Evolutionary conservation across 2,329 filamentous ascomycete species (phyloP).

Genomic region (Exophiala bonariae): DNA sequence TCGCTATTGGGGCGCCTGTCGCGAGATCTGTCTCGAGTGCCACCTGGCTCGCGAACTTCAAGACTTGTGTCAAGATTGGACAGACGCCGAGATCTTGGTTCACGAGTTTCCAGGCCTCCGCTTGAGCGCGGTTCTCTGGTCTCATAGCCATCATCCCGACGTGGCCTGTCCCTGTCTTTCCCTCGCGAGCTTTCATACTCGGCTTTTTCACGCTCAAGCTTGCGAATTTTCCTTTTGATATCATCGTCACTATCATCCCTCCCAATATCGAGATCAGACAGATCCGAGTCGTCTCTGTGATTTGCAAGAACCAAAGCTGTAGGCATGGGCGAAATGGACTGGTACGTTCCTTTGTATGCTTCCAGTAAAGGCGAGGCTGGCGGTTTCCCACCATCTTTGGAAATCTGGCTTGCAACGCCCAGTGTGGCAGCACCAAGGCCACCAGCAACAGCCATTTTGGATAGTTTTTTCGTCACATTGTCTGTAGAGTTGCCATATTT

Average conservation of each 20-base stretch:
- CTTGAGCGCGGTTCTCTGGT: slow-evolving; percentile 10
- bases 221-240: slow-evolving; percentile 34
- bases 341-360: slow-evolving; percentile 90
- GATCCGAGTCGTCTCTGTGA: slow-evolving; percentile 55
- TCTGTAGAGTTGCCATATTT: slow-evolving; percentile 18
- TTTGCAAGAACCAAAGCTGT: slow-evolving; percentile 67
- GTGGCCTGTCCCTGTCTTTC: not conserved
- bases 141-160: not conserved
- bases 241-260: slow-evolving; percentile 34
- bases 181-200: slow-evolving; percentile 26
- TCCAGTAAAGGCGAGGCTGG: slow-evolving; percentile 85
- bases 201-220: slow-evolving; percentile 33
- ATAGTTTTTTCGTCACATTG: slow-evolving; percentile 25
- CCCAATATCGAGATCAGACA: slow-evolving; percentile 46
- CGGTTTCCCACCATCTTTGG: slow-evolving; percentile 46
- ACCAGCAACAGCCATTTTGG: slow-evolving; percentile 30
- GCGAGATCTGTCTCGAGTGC: slow-evolving; percentile 12
- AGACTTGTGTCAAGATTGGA: slow-evolving; percentile 18
- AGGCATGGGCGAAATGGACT: slow-evolving; percentile 92
- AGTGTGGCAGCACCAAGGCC: slow-evolving; percentile 41
- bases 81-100: slow-evolving; percentile 13
- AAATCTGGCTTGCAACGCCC: slow-evolving; percentile 33
- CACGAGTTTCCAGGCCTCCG: slow-evolving; percentile 7
- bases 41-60: slow-evolving; percentile 16
- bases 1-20: slow-evolving; percentile 7